Evolutionary conservation across 108 stramenopile genomes (phyloP).

Genomic region (Stephanodiscus minutulus): DNA sequence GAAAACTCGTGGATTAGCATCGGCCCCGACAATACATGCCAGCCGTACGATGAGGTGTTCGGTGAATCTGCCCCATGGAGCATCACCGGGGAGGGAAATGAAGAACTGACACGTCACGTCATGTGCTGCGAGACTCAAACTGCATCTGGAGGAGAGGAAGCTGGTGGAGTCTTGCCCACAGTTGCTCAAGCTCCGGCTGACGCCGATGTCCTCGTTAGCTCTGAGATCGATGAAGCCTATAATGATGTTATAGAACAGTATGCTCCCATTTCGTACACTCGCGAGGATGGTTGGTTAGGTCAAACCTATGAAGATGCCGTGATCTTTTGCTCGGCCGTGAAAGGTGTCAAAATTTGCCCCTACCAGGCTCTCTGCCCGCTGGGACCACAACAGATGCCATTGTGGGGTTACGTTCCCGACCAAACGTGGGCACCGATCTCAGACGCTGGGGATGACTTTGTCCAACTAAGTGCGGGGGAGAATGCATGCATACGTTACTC

Average conservation of each 20-base stretch:
- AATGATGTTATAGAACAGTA: not conserved
- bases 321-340: not conserved
- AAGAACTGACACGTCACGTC: not conserved
- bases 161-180: too few species aligned
- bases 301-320: not conserved
- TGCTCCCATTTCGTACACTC: not conserved
- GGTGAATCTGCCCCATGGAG: not conserved
- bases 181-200: too few species aligned
- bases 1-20: not conserved
- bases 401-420: not conserved
- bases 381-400: not conserved
- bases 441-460: not conserved
- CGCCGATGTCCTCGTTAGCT: not conserved
- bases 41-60: not conserved
- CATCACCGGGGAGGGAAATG: not conserved
- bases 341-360: not conserved
- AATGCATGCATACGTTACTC: not conserved
- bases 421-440: not conserved
- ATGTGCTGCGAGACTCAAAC: not conserved
- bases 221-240: not conserved
- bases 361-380: not conserved
- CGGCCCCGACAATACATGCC: not conserved
- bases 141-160: not conserved
- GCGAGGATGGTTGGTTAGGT: not conserved
- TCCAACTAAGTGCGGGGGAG: not conserved